A percentile compares a stretch with the other conserved stretches of the same genome.
phyloP scores from a whole-genome alignment of 768 basidiomycete genomes.

The Tephrocybe sp. region DNA sequence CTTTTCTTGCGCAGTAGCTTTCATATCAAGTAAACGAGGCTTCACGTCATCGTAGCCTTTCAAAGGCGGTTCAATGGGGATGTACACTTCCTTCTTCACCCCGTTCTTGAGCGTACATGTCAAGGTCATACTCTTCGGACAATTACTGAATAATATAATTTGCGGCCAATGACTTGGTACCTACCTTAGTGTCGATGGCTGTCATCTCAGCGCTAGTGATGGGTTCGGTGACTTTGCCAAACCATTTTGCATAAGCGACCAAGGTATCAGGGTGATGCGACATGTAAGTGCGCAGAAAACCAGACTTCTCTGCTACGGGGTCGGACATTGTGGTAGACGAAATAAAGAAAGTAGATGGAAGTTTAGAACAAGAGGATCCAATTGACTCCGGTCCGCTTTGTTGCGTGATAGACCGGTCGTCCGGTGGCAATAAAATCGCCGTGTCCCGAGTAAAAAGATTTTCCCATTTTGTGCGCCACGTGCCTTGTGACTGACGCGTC shows the following conservation, averaged over 20 bases:
- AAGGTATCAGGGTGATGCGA: constrained; percentile 80
- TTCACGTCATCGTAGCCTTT: constrained; percentile 80
- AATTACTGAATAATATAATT: neutral
- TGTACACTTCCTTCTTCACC: constrained; percentile 45
- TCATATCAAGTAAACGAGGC: constrained; percentile 78
- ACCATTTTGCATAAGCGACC: constrained; percentile 81
- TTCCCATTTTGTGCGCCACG: too few species aligned
- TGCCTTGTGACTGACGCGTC: too few species aligned
- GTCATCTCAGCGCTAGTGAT: constrained; percentile 71
- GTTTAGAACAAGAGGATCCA: neutral
- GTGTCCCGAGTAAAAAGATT: too few species aligned
- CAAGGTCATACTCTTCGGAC: constrained; percentile 60
- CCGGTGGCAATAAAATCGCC: too few species aligned
- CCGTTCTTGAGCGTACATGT: constrained; percentile 57
- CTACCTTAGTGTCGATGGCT: constrained; percentile 64
- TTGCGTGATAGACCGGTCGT: too few species aligned
- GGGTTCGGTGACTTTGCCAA: constrained; percentile 57
- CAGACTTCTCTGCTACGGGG: constrained; percentile 73
- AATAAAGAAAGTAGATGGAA: neutral
- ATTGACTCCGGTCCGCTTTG: neutral
- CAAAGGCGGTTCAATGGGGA: constrained; percentile 72
- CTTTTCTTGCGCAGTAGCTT: constrained; percentile 74
- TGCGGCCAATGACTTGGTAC: constrained; percentile 10
- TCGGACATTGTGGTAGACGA: constrained; percentile 50
- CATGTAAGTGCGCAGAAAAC: constrained; percentile 85